Evolutionary conservation across 495 filamentous ascomycete species (phyloP), one percentile per base, ranked within the genome.

Genomic region (Aspergillus homomorphus): DNA sequence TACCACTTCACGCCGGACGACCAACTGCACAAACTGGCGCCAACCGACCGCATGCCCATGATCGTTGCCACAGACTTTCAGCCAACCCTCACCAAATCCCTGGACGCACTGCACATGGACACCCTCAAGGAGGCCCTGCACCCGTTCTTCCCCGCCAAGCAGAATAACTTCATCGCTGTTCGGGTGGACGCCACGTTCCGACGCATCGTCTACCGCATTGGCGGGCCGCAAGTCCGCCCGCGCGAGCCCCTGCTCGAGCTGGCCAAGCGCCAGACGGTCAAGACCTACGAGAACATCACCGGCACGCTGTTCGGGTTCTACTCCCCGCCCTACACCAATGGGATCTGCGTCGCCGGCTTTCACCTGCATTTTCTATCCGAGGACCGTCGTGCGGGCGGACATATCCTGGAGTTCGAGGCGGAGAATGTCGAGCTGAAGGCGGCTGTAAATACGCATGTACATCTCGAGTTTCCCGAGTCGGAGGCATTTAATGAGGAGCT

Each of bases 321-420:
- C 51, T 76, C 72, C 38, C 81, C 81, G 12, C 63, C 56, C 28
- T 82, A 73, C 51, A 68, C 72, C 51, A 73, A 74, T 59, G 79
- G 79, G 12, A 69, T 84, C 46, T 75, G 75, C 33, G 77, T 84
- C 0, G 74, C 71, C 12, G 79, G 81, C 1, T 72, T 78, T 45
- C 81, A 84, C 63, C 45, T 81, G 46, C 81, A 84, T 59, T 82
- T 82, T 56, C 70, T 83, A 60, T 67, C 62, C 0, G 73, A 74
- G 20, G 77, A 78, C 30, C 59, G 74, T 50, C 54, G 61, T 28
- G 58, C 58, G 4, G 81, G 80, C 0, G 80, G 81, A 0, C 81
- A 82, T 67, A 71, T 83, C 19, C 54, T 81, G 50, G 77, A 66
- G 22, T 69, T 82, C 54, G 70, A 74, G 62, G 70, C 69, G 1